phyloP scores from a whole-genome alignment of 1,139 yeast species.

The Lizanozyma gosingica region DNA sequence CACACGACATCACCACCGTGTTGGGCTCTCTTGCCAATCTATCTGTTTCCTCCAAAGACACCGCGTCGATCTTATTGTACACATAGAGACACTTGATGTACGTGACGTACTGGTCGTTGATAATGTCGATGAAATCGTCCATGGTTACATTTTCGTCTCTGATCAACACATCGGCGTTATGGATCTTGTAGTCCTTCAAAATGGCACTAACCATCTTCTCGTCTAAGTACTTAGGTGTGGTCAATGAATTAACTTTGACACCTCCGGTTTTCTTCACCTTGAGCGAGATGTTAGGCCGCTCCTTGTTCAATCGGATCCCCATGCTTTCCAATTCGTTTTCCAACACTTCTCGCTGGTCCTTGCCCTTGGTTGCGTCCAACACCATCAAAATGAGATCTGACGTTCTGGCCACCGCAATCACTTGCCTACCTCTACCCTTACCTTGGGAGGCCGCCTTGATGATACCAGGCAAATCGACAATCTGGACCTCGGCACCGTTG shows the following conservation, averaged over 20 bases:
- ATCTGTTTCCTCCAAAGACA: slow-evolving; percentile 89
- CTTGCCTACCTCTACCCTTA: slow-evolving; percentile 96
- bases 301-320: slow-evolving; percentile 82
- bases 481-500: slow-evolving; percentile 94
- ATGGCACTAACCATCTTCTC: slow-evolving; percentile 74
- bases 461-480: slow-evolving; percentile 94
- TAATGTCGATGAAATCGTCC: slow-evolving; percentile 89
- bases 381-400: slow-evolving; percentile 92
- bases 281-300: slow-evolving; percentile 72
- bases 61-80: slow-evolving; percentile 92
- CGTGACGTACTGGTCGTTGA: slow-evolving; percentile 78
- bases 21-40: slow-evolving; percentile 85
- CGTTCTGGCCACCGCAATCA: slow-evolving; percentile 91
- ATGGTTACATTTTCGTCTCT: slow-evolving; percentile 86
- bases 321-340: slow-evolving; percentile 89
- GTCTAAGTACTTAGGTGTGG: slow-evolving; percentile 75
- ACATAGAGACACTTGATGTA: slow-evolving; percentile 90
- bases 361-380: slow-evolving; percentile 88
- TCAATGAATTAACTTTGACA: slow-evolving; percentile 67
- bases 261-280: slow-evolving; percentile 87
- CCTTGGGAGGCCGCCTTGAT: slow-evolving; percentile 97
- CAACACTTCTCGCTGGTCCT: slow-evolving; percentile 76
- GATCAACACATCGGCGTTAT: slow-evolving; percentile 86
- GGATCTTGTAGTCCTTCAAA: slow-evolving; percentile 79
- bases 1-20: slow-evolving; percentile 91